These are phyloP conservation scores for Colletotrichum sp. DNA, from an alignment of 2,329 filamentous ascomycete genomes.

Conservation along the genomic window DNA sequence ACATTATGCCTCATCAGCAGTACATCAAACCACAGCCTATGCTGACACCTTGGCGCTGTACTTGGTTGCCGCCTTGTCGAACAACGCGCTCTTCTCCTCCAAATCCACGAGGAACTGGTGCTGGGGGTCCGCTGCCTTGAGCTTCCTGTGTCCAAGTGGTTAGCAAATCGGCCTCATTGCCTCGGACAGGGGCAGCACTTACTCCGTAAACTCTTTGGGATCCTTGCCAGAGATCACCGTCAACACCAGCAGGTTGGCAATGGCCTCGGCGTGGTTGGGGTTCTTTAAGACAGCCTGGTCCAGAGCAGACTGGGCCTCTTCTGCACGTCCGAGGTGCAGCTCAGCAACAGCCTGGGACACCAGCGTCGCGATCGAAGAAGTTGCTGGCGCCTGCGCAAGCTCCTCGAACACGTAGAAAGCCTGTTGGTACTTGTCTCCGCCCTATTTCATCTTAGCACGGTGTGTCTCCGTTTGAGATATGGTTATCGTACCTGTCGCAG, in stretches of 20 bases:
- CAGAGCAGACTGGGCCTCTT: conserved; percentile 87
- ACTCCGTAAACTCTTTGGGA: conserved; percentile 64
- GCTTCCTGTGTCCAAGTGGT: conserved; percentile 41
- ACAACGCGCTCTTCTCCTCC: conserved; percentile 83
- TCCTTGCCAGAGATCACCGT: conserved; percentile 79
- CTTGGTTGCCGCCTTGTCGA: conserved; percentile 85
- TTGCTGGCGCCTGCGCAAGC: conserved; percentile 84
- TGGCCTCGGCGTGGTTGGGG: conserved; percentile 70
- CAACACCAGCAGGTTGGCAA: conserved; percentile 84
- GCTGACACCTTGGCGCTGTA: conserved; percentile 82
- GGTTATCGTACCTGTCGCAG: conserved; percentile 72
- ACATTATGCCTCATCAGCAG: conserved; percentile 20
- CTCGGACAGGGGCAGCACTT: conserved; percentile 33
- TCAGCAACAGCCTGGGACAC: conserved; percentile 91
- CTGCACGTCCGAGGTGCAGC: conserved; percentile 84
- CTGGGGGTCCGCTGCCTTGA: conserved; percentile 64
- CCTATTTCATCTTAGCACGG: conserved; percentile 54
- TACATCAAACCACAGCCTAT: conserved; percentile 11
- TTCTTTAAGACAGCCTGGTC: conserved; percentile 80
- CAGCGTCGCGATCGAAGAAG: conserved; percentile 75
- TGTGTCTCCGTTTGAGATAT: background rate
- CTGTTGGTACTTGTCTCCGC: conserved; percentile 94
- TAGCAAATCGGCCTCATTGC: background rate
- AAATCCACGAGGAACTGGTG: conserved; percentile 78
- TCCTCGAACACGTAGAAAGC: conserved; percentile 98